Percentiles rank a stretch among this genome's conserved stretches.
phyloP scores from a whole-genome alignment of 176 grass and related monocot genomes.

The Bothriochloa decipiens region DNA sequence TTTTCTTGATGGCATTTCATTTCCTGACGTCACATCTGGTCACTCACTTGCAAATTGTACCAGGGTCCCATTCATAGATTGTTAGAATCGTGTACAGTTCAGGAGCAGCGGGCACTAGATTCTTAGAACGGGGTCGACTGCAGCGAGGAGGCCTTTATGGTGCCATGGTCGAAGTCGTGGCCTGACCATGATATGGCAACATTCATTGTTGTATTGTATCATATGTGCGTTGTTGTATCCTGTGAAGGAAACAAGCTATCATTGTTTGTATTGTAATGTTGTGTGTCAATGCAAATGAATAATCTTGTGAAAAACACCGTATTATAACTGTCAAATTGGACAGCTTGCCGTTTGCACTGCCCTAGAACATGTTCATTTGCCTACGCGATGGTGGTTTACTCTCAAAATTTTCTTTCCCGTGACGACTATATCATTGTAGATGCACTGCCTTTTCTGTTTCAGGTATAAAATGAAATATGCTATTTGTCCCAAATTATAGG shows the following conservation, averaged over 20 bases:
- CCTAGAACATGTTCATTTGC: neutral
- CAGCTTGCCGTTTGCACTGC: too few relatives aligned
- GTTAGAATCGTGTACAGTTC: conserved; percentile 50
- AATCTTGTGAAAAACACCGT: neutral
- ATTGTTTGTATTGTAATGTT: neutral
- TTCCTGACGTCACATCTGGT: neutral
- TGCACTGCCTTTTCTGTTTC: too few relatives aligned
- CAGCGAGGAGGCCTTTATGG: neutral
- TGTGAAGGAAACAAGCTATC: neutral
- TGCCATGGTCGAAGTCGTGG: conserved; percentile 8
- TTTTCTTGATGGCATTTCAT: neutral
- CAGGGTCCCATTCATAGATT: conserved; percentile 39
- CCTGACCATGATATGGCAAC: conserved; percentile 16
- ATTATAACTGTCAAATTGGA: conserved; percentile 20
- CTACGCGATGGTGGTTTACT: neutral
- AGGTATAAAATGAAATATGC: too few relatives aligned
- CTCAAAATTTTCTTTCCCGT: neutral
- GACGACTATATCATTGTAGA: neutral
- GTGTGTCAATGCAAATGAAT: neutral
- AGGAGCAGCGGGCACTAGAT: conserved; percentile 39
- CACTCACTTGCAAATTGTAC: neutral
- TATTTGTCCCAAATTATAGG: too few relatives aligned
- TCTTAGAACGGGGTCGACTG: conserved; percentile 29
- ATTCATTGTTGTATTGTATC: conserved; percentile 47
- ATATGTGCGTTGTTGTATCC: conserved; percentile 45